These are phyloP conservation scores for Colletotrichum sp. DNA, from an alignment of 2,329 filamentous ascomycete genomes.

Conservation along the genomic window DNA sequence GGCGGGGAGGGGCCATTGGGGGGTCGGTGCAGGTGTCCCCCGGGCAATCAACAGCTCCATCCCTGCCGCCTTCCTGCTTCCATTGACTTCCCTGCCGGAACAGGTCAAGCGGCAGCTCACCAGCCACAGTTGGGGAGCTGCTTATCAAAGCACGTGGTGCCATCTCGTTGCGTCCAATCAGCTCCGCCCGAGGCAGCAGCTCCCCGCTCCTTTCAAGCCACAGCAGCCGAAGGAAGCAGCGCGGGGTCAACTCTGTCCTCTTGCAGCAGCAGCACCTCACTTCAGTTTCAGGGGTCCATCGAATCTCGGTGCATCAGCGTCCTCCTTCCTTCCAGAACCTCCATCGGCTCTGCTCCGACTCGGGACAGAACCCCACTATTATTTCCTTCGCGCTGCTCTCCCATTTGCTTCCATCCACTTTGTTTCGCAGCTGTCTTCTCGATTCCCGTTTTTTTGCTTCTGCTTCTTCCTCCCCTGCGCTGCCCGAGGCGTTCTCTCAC, in stretches of 20 bases:
- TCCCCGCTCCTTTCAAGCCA: background rate
- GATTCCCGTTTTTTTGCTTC: background rate
- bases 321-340: slow-evolving; percentile 4
- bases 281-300: slow-evolving; percentile 16
- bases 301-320: background rate
- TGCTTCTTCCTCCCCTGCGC: background rate
- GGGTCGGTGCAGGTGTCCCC: background rate
- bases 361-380: slow-evolving; percentile 1
- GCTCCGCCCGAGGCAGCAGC: background rate
- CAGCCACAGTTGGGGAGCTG: background rate
- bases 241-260: slow-evolving; percentile 11
- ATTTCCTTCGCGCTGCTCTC: background rate
- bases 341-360: slow-evolving; percentile 8
- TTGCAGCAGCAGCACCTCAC: background rate
- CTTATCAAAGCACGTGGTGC: background rate
- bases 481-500: background rate
- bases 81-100: slow-evolving; percentile 2
- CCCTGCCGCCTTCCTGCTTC: slow-evolving; percentile 10
- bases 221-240: background rate
- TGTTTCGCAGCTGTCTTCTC: background rate
- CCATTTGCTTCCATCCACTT: background rate
- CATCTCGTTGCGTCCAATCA: background rate
- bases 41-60: slow-evolving; percentile 15
- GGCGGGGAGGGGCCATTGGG: background rate
- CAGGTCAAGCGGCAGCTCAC: background rate